Base-by-base conservation (phyloP, 495 filamentous ascomycete species). In the Penicillium paxilli region DNA sequence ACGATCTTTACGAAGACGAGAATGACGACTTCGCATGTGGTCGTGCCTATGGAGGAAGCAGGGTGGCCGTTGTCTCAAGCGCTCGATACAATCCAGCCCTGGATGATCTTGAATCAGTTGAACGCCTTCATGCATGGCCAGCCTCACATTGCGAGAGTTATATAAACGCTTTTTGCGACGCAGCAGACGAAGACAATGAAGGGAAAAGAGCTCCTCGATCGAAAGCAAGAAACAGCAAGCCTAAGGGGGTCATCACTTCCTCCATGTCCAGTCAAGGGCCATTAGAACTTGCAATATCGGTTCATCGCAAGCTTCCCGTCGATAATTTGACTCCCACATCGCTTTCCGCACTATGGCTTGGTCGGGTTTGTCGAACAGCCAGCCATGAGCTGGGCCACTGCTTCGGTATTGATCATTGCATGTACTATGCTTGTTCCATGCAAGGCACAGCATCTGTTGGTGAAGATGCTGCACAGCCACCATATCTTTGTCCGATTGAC, bases 401-500 rank as follows among this genome's bases (percentile, higher is more conserved):
- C 61, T 79, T 89, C 42, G 82, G 80, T 0, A 71, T 89, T 4
- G 84, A 64, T 7, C 87, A 89, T 60, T 88, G 86, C 60, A 65
- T 79, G 3, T 90, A 87, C 56, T 88, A 87, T 57, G 86, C 86
- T 0, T 89, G 86, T 56, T 73, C 75, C 24, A 88, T 89, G 86
- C 85, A 89, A 58, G 78, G 83, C 23, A 85, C 80, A 2, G 78
- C 77, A 3, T 73, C 78, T 7, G 66, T 89, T 20, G 67, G 64
- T 9, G 87, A 90, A 65, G 87, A 88, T 65, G 71, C 76, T 11
- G 64, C 85, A 30, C 86, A 89, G 63, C 85, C 86, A 40, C 82
- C 84, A 10, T 88, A 87, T 62, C 60, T 87, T 14, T 89, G 86
- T 59, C 84, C 83, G 0, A 73, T 88, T 2, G 85, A 85, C 61